Conservation (phyloP, 2,329 filamentous ascomycete species). For the Colletotrichum kahawae region DNA sequence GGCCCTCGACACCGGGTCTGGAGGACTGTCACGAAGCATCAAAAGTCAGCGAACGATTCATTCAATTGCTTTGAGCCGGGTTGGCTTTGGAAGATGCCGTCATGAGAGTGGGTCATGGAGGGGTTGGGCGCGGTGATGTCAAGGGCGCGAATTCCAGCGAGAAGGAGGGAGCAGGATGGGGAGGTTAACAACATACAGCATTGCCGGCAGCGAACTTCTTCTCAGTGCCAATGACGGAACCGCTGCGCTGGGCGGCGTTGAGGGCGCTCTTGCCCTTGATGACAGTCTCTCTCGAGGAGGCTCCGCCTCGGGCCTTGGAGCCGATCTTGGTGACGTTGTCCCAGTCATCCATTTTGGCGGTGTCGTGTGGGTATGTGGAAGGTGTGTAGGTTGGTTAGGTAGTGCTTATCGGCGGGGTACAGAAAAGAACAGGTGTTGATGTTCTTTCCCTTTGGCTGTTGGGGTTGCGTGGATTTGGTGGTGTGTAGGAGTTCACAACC, state of each 20-base stretch:
- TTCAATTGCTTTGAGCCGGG: neutral
- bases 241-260: conserved; percentile 87
- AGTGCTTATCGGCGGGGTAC: neutral
- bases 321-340: conserved; percentile 92
- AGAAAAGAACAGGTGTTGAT: neutral
- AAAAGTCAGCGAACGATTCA: conserved; percentile 19
- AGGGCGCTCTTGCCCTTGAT: conserved; percentile 82
- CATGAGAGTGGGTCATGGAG: conserved; percentile 11
- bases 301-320: conserved; percentile 76
- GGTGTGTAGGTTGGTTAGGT: neutral
- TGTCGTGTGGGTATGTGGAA: conserved; percentile 15
- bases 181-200: conserved; percentile 61
- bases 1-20: conserved; percentile 74
- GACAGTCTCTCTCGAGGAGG: conserved; percentile 78
- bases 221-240: conserved; percentile 80
- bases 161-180: neutral
- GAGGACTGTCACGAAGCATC: conserved; percentile 43
- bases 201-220: conserved; percentile 89
- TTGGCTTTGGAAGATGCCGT: neutral
- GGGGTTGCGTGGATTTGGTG: conserved; percentile 16
- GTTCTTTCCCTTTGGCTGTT: conserved; percentile 8
- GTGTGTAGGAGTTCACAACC: neutral
- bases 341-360: conserved; percentile 78
- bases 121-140: conserved; percentile 9
- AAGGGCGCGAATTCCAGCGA: neutral